Conservation (phyloP, 805 yeast genomes). For the Babjeviella inositovora region DNA sequence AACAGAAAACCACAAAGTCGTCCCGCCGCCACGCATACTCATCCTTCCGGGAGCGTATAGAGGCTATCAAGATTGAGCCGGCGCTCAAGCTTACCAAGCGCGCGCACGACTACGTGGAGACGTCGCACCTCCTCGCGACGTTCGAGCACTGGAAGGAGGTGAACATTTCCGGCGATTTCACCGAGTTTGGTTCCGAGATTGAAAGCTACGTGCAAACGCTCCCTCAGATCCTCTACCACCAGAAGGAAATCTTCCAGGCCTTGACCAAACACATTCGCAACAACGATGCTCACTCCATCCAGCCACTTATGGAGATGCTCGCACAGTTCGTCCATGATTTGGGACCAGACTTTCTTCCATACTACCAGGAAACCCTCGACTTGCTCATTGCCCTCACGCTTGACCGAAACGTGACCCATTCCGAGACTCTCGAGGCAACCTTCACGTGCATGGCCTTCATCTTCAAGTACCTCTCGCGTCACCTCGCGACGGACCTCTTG, state of each 20-base stretch:
- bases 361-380: slow-evolving; percentile 34
- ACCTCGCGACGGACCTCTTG: slow-evolving; percentile 40
- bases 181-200: slow-evolving; percentile 40
- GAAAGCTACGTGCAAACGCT: slow-evolving; percentile 46
- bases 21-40: slow-evolving; percentile 43
- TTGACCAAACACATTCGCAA: slow-evolving; percentile 27
- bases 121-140: slow-evolving; percentile 68
- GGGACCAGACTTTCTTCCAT: slow-evolving; percentile 74
- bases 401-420: slow-evolving; percentile 34
- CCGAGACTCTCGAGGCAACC: slow-evolving; percentile 62
- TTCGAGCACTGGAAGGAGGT: slow-evolving; percentile 80
- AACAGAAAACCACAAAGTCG: slow-evolving; percentile 32
- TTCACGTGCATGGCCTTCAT: slow-evolving; percentile 77
- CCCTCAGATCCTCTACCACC: slow-evolving; percentile 70
- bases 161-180: slow-evolving; percentile 59
- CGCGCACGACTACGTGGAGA: slow-evolving; percentile 54
- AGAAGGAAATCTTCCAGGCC: slow-evolving; percentile 31
- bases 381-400: slow-evolving; percentile 30
- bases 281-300: slow-evolving; percentile 57
- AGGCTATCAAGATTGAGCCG: slow-evolving; percentile 73
- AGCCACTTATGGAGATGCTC: slow-evolving; percentile 66
- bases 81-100: slow-evolving; percentile 34
- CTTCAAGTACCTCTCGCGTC: slow-evolving; percentile 71
- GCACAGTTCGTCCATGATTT: slow-evolving; percentile 84
- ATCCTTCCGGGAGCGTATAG: slow-evolving; percentile 77